phyloP scores from a whole-genome alignment of 495 filamentous ascomycete species.

The Xylaria sp. region DNA sequence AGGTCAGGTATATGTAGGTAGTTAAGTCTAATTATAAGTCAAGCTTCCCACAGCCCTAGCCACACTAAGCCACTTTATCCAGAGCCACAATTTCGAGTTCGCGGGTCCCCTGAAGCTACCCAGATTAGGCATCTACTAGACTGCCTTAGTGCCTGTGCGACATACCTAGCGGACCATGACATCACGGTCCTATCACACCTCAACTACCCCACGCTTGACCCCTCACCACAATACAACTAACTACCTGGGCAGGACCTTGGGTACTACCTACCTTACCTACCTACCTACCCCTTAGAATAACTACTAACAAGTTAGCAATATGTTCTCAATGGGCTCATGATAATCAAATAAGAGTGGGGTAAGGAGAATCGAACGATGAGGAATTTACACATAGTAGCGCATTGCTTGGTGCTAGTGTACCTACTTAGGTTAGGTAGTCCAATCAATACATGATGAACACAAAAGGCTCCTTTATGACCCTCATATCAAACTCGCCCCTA shows the following conservation, averaged over 20 bases:
- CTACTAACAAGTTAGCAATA: neutral
- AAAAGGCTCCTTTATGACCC: slow-evolving; percentile 19
- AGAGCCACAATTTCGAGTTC: slow-evolving; percentile 7
- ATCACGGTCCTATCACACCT: slow-evolving; percentile 1
- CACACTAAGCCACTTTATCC: slow-evolving; percentile 1
- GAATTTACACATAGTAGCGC: neutral
- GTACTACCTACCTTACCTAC: too few relatives aligned
- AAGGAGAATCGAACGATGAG: neutral
- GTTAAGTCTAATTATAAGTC: neutral
- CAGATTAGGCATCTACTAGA: neutral
- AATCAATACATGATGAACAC: neutral
- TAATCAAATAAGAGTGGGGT: neutral
- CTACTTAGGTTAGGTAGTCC: neutral
- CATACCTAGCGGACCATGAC: too few relatives aligned
- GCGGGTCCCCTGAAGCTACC: neutral
- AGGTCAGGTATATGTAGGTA: neutral
- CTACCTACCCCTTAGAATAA: too few relatives aligned
- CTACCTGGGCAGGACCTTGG: too few relatives aligned
- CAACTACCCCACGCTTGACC: slow-evolving; percentile 10
- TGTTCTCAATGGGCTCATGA: neutral
- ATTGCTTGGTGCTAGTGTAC: neutral
- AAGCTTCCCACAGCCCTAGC: neutral
- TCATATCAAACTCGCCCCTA: slow-evolving; percentile 11
- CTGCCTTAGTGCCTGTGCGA: neutral
- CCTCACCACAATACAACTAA: neutral